These are phyloP conservation scores for Xanthoconium purpureum DNA, from an alignment of 768 basidiomycete species.

Conservation along the genomic window DNA sequence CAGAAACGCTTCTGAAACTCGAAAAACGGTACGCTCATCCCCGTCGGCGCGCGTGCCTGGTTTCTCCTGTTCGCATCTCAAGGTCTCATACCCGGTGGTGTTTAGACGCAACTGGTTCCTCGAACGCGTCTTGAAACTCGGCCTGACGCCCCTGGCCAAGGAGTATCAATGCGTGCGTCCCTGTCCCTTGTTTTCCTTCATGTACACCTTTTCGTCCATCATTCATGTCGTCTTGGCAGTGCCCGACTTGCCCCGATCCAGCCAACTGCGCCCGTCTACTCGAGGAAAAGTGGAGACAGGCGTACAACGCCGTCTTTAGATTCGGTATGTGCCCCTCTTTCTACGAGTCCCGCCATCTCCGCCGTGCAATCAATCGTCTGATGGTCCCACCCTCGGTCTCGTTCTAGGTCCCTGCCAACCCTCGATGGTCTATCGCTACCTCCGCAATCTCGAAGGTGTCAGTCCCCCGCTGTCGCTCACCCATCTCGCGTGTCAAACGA, in stretches of 20 bases:
- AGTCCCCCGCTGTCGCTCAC: slow-evolving; percentile 85
- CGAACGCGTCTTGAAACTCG: slow-evolving; percentile 89
- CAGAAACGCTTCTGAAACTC: slow-evolving; percentile 82
- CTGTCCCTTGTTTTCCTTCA: neutral
- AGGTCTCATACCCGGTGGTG: neutral
- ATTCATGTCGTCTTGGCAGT: slow-evolving; percentile 42
- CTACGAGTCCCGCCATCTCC: neutral
- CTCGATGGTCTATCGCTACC: slow-evolving; percentile 89
- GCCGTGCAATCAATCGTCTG: neutral
- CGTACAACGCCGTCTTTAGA: slow-evolving; percentile 81
- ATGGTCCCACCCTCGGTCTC: neutral
- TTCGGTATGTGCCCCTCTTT: slow-evolving; percentile 50
- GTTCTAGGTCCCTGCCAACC: slow-evolving; percentile 75
- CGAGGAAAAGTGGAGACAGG: slow-evolving; percentile 92
- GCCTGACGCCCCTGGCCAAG: slow-evolving; percentile 81
- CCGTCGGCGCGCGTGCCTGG: neutral
- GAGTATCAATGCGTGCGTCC: slow-evolving; percentile 89
- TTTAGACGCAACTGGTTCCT: slow-evolving; percentile 86
- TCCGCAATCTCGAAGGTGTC: slow-evolving; percentile 86
- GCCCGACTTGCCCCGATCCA: slow-evolving; percentile 80
- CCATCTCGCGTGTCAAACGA: slow-evolving; percentile 84
- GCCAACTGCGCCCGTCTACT: slow-evolving; percentile 73
- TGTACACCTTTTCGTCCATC: neutral
- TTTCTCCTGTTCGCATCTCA: no score
- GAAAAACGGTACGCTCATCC: slow-evolving; percentile 63